Conservation (phyloP, 208 protist species). For the Wallacemonas sp. region DNA sequence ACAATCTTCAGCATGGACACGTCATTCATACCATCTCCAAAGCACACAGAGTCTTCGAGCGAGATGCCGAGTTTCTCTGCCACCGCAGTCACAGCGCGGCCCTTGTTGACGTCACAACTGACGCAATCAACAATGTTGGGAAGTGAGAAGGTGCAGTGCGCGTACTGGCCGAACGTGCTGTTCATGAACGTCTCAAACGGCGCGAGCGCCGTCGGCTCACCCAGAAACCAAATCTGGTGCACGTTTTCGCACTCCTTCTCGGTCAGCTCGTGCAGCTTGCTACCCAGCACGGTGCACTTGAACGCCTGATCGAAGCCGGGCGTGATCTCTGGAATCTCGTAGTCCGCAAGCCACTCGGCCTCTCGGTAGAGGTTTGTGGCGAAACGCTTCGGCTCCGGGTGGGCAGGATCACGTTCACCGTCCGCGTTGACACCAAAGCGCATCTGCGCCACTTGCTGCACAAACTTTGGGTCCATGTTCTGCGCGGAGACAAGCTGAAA, state of each 20-base stretch:
- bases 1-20: conserved; percentile 19
- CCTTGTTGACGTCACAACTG: conserved; percentile 22
- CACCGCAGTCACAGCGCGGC: conserved; percentile 20
- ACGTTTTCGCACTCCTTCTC: neutral
- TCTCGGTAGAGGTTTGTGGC: conserved; percentile 22
- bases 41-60: conserved; percentile 8
- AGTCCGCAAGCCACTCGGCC: conserved; percentile 21
- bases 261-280: conserved; percentile 22
- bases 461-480: conserved; percentile 15
- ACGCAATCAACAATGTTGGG: conserved; percentile 23
- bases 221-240: conserved; percentile 20
- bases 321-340: conserved; percentile 13
- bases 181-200: conserved; percentile 8
- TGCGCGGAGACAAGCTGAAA: conserved; percentile 12
- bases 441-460: conserved; percentile 7
- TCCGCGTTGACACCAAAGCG: neutral
- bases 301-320: conserved; percentile 17
- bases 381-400: conserved; percentile 6
- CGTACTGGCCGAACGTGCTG: conserved; percentile 4
- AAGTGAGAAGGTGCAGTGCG: conserved; percentile 15
- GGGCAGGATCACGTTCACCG: neutral
- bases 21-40: conserved; percentile 32
- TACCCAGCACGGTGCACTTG: conserved; percentile 16
- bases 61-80: conserved; percentile 6
- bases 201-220: conserved; percentile 10